Percentiles rank a stretch among this genome's conserved stretches.
Conservation (phyloP, 768 basidiomycete species). For the Fomitopsis serialis region DNA sequence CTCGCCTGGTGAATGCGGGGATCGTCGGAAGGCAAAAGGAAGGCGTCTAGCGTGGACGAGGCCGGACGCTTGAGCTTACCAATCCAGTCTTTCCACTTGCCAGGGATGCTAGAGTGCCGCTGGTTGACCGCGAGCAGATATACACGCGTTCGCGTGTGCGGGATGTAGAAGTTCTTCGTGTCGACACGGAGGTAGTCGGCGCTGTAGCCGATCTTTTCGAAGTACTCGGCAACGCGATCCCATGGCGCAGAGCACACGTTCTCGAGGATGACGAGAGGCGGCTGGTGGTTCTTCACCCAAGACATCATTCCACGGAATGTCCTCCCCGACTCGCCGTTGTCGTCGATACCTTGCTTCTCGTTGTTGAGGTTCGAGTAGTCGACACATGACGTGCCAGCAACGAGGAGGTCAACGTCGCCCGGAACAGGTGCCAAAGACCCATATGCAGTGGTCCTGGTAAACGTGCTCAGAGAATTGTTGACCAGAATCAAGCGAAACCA, state of each 20-base stretch:
- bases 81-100: constrained; percentile 62
- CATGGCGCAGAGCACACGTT: constrained; percentile 94
- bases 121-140: constrained; percentile 80
- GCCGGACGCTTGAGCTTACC: constrained; percentile 73
- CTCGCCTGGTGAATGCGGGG: constrained; percentile 87
- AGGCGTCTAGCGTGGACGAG: constrained; percentile 86
- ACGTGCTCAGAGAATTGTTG: constrained; percentile 3
- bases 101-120: constrained; percentile 52
- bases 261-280: constrained; percentile 89
- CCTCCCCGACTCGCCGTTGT: constrained; percentile 86
- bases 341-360: constrained; percentile 85
- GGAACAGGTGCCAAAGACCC: constrained; percentile 83
- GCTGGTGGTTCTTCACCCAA: constrained; percentile 84
- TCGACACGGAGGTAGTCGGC: constrained; percentile 69
- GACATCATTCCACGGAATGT: constrained; percentile 95
- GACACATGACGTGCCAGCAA: constrained; percentile 95
- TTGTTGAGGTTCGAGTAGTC: constrained; percentile 97
- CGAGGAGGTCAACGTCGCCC: constrained; percentile 82
- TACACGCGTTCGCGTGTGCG: constrained; percentile 89
- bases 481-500: not conserved
- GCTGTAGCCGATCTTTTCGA: constrained; percentile 70
- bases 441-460: constrained; percentile 80
- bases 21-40: constrained; percentile 87
- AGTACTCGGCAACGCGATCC: constrained; percentile 69
- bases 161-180: constrained; percentile 88